Base-by-base conservation (phyloP, 495 filamentous ascomycete species). In the Lasiosphaeria miniovina region DNA sequence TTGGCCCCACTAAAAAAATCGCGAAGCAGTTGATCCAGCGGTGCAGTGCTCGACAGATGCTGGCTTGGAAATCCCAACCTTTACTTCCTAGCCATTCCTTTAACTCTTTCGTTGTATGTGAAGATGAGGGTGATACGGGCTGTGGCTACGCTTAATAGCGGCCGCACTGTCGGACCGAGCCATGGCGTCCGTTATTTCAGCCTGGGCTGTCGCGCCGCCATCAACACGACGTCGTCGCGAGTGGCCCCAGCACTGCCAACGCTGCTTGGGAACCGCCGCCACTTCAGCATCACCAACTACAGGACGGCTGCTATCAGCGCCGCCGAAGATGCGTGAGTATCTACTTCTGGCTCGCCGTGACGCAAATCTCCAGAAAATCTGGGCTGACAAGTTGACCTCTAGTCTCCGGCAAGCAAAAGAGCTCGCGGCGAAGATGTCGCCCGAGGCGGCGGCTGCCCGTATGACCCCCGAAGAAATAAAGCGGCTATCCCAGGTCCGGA, bases 401-500 rank as follows among this genome's bases (percentile, higher is more conserved):
- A 81, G 77, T 15, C 59, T 77, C 58, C 72, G 75, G 71, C 68
- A 70, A 55, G 76, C 78, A 50, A 75, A 78, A 52, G 74, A 79
- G 14, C 57, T 77, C 53, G 71, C 73, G 6, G 63, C 72, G 3
- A 73, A 74, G 40, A 75, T 80, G 60, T 76, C 77, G 0, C 68
- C 74, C 61, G 79, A 81, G 57, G 72, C 70, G 6, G 77, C 75
- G 15, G 68, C 72, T 14, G 73, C 70, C 33, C 76, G 94, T 86
- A 68, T 88, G 91, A 68, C 79, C 82, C 87, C 90, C 11, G 76
- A 83, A 31, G 95, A 99, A 73, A 83, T 82, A 41, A 82, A 84
- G 60, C 84, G 95, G 59, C 69, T 99, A 57, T 81, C 86, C 48
- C 85, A 78, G 74, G 87, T 97, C 55, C 83, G 95, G 59, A 99